Base-by-base conservation (phyloP, 208 protist genomes). In the Leishmania turanica region DNA sequence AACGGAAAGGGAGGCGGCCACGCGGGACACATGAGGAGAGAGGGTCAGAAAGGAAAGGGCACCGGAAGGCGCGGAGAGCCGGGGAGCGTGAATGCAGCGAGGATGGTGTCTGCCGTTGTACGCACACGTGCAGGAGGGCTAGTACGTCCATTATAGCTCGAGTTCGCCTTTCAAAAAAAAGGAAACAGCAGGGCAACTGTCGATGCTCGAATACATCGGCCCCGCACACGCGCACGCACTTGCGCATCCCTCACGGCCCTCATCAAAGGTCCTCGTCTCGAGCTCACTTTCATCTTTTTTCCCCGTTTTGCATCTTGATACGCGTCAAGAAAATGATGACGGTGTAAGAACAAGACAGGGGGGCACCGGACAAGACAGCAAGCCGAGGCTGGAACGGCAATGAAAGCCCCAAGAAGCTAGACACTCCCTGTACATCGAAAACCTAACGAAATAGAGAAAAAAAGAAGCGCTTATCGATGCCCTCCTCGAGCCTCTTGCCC, bases 381-480 rank as follows among this genome's bases (percentile, higher is more conserved):
- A 62, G n/a, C 51, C 6, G 51, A 77, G n/a, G 21, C n/a, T 8
- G 15, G 40, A 17, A 64, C 2, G 72, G n/a, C 31, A 60, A 77
- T 77, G 34, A 37, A 77, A 45, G 15, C 24, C 4, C 21, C 27
- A 54, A 54, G 45, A 54, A 37, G 45, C 69, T 51, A 27, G 17
- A n/a, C 27, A 27, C 27, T 54, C 31, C 69, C 40, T 73, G 73
- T 77, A 75, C 51, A 54, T 56, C 24, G 49, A 68, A 66, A 34
- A 81, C 81, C 21, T 31, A 68, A 79, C 42, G 54, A 78, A 81
- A 37, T n/a, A 49, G 53, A 70, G 40, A 72, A 27, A 72, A 72
- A 37, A 77, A 13, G 37, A 54, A 62, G 27, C 19, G 47, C 56
- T 34, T 21, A 58, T 21, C 34, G 34, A 47, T 62, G 42, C 21